These are phyloP conservation scores for Fusarium algeriense DNA, from an alignment of 2,329 filamentous ascomycete species.

Conservation along the genomic window DNA sequence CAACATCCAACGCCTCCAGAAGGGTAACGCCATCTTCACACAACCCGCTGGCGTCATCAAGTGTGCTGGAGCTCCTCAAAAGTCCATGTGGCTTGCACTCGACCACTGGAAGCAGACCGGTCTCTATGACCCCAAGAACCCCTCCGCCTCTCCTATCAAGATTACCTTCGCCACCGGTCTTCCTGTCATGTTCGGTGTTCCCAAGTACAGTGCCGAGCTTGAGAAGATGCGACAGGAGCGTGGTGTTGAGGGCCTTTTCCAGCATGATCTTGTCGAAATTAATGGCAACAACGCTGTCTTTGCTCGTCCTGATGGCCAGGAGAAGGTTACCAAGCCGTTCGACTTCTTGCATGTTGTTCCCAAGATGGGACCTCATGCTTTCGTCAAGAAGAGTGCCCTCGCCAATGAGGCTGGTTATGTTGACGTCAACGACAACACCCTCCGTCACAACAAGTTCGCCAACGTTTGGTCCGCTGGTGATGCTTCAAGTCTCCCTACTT, in stretches of 20 bases:
- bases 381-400: slow-evolving; percentile 65
- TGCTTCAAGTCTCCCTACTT: slow-evolving; percentile 69
- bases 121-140: slow-evolving; percentile 59
- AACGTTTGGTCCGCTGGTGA: slow-evolving; percentile 72
- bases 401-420: slow-evolving; percentile 69
- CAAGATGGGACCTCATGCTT: slow-evolving; percentile 69
- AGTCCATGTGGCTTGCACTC: slow-evolving; percentile 72
- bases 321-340: slow-evolving; percentile 60
- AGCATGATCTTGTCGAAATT: slow-evolving; percentile 67
- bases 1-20: slow-evolving; percentile 60
- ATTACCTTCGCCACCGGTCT: slow-evolving; percentile 68
- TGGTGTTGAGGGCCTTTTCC: slow-evolving; percentile 69
- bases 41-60: slow-evolving; percentile 70
- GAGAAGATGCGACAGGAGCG: slow-evolving; percentile 66
- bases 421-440: slow-evolving; percentile 66
- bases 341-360: slow-evolving; percentile 69
- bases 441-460: slow-evolving; percentile 64
- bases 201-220: slow-evolving; percentile 68
- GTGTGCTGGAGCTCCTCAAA: slow-evolving; percentile 72
- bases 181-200: slow-evolving; percentile 70
- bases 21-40: slow-evolving; percentile 69
- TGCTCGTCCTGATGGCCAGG: slow-evolving; percentile 56
- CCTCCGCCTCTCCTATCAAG: slow-evolving; percentile 58
- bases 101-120: slow-evolving; percentile 69
- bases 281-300: slow-evolving; percentile 67